Conservation (phyloP, 306 rosid genomes). For the Corylus americana region DNA sequence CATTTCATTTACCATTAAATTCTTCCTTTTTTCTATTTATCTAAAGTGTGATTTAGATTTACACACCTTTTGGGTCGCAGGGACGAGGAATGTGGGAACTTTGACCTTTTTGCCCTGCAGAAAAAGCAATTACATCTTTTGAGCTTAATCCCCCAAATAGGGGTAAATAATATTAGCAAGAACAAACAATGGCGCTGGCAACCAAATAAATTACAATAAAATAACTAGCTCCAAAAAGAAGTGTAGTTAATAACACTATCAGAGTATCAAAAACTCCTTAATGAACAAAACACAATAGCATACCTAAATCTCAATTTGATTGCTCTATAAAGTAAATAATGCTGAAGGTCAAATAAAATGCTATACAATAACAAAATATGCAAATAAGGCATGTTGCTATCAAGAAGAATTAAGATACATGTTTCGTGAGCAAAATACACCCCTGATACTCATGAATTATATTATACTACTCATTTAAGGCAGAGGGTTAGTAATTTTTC, state of each 20-base stretch:
- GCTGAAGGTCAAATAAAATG: background rate
- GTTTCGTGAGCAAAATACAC: background rate
- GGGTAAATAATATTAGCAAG: slow-evolving; percentile 3
- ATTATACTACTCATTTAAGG: background rate
- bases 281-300: background rate
- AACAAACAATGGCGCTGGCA: background rate
- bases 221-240: slow-evolving; percentile 6
- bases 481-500: background rate
- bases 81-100: slow-evolving; percentile 97
- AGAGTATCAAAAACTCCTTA: background rate
- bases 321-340: background rate
- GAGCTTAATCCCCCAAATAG: background rate
- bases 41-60: slow-evolving; percentile 5
- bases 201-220: background rate
- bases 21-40: slow-evolving; percentile 16
- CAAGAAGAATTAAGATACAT: background rate
- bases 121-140: slow-evolving; percentile 21
- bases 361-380: background rate
- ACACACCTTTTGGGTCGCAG: slow-evolving; percentile 93
- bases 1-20: slow-evolving; percentile 7
- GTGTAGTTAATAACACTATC: background rate
- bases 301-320: background rate
- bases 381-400: background rate
- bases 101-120: slow-evolving; percentile 86
- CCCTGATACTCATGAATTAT: background rate